Conservation (phyloP, 179 eudicot species). For the Patellifolia procumbens region DNA sequence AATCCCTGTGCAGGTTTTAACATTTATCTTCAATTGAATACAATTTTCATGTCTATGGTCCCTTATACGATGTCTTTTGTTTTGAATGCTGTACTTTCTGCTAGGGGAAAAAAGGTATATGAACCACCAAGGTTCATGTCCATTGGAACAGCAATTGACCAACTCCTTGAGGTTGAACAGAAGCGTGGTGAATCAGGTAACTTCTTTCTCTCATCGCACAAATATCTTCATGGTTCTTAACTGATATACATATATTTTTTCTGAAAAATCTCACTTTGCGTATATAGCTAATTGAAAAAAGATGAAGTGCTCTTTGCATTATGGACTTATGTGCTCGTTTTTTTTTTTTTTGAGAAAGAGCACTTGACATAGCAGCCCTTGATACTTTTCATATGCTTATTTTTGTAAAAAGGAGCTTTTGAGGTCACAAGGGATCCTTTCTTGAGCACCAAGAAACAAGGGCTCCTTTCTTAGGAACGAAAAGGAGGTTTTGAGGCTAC, state of each 20-base stretch:
- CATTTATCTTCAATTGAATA: slow-evolving; percentile 8
- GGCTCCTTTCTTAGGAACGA: too few species aligned
- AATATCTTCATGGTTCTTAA: background rate
- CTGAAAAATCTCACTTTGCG: background rate
- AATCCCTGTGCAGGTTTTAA: slow-evolving; percentile 87
- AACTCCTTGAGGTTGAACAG: slow-evolving; percentile 85
- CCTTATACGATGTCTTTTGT: background rate
- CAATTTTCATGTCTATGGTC: background rate
- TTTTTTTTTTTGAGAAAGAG: too few species aligned
- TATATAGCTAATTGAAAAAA: background rate
- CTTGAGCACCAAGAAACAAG: too few species aligned
- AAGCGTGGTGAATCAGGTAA: slow-evolving; percentile 62
- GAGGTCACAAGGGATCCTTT: too few species aligned
- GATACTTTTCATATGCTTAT: too few species aligned
- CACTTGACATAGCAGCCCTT: too few species aligned
- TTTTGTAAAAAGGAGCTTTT: too few species aligned
- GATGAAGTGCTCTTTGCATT: too few species aligned
- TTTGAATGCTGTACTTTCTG: background rate
- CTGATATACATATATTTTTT: too few species aligned
- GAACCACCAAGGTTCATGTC: slow-evolving; percentile 94
- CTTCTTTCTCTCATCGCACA: background rate
- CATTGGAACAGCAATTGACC: slow-evolving; percentile 75
- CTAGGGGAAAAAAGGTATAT: slow-evolving; percentile 78
- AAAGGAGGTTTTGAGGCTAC: too few species aligned
- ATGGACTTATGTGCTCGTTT: too few species aligned